Percentiles rank a stretch among this genome's conserved stretches.
These are phyloP conservation scores for Zymoseptoria brevis DNA, from an alignment of 2,329 filamentous ascomycete species.

Conservation along the genomic window DNA sequence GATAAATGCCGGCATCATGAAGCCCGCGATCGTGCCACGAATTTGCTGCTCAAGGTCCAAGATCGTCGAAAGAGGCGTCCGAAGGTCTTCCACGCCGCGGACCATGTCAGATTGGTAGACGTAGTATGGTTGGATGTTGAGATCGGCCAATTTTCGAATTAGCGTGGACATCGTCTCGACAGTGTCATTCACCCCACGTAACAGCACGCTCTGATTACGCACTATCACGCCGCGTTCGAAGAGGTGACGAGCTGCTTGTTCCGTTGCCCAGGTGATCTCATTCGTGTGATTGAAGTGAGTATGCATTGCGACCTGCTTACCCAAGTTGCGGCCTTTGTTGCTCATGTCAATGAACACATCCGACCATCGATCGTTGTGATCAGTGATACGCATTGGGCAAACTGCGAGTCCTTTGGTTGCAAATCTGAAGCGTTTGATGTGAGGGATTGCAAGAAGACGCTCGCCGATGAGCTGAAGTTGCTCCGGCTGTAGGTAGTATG, in stretches of 20 bases:
- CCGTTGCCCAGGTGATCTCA: constrained; percentile 55
- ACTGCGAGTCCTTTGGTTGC: constrained; percentile 57
- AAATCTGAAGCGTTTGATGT: constrained; percentile 53
- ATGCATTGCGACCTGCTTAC: constrained; percentile 55
- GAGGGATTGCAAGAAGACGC: constrained; percentile 48
- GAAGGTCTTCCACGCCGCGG: constrained; percentile 51
- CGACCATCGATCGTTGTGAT: constrained; percentile 47
- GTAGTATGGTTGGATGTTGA: constrained; percentile 55
- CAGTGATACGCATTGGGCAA: constrained; percentile 48
- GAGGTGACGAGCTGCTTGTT: constrained; percentile 44
- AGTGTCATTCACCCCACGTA: constrained; percentile 53
- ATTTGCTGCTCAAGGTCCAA: constrained; percentile 51
- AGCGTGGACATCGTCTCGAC: constrained; percentile 46
- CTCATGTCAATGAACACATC: constrained; percentile 46
- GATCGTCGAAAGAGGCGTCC: constrained; percentile 53
- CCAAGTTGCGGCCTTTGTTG: constrained; percentile 43
- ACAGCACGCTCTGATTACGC: constrained; percentile 53
- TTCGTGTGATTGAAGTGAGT: constrained; percentile 59
- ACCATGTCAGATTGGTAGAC: constrained; percentile 61
- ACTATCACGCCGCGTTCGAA: constrained; percentile 47
- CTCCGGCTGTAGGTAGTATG: constrained; percentile 49
- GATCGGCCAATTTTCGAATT: constrained; percentile 48
- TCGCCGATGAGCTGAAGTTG: constrained; percentile 49
- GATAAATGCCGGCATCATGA: constrained; percentile 55
- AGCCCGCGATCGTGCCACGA: constrained; percentile 54